Conservation (phyloP, 2,329 filamentous ascomycete species). For the Pseudofabraea citricarpa region DNA sequence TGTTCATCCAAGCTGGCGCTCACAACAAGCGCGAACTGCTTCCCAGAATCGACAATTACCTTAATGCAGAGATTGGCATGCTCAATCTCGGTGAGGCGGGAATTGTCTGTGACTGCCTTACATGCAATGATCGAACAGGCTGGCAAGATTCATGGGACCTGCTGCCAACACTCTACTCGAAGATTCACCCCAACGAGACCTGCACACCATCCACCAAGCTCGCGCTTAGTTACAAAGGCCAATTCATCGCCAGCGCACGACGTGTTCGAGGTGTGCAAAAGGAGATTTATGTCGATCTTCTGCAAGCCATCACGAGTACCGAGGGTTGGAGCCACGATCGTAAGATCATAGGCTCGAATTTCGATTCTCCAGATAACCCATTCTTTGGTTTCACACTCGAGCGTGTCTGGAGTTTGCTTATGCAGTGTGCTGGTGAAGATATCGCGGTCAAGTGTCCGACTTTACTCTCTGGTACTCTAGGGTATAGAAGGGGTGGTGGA, state of each 20-base stretch:
- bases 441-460: conserved; percentile 81
- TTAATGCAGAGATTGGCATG: conserved; percentile 34
- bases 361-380: conserved; percentile 18
- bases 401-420: conserved; percentile 21
- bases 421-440: conserved; percentile 39
- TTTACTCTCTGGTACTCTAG: conserved; percentile 74
- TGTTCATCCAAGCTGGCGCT: conserved; percentile 38
- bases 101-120: conserved; percentile 29
- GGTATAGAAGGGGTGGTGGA: conserved; percentile 37
- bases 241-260: conserved; percentile 40
- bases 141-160: conserved; percentile 30
- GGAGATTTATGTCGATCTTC: conserved; percentile 15
- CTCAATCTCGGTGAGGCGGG: conserved; percentile 31
- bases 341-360: conserved; percentile 3
- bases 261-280: conserved; percentile 32
- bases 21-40: conserved; percentile 31
- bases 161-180: conserved; percentile 26
- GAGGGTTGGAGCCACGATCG: conserved; percentile 19
- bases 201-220: conserved; percentile 25
- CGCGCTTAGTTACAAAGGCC: conserved; percentile 40
- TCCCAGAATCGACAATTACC: conserved; percentile 32
- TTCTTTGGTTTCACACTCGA: conserved; percentile 24
- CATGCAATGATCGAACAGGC: conserved; percentile 32
- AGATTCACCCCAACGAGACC: conserved; percentile 10
- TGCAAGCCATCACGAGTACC: conserved; percentile 16